These are phyloP conservation scores for Talaromyces amestolkiae DNA, from an alignment of 2,329 filamentous ascomycete genomes.

Conservation along the genomic window DNA sequence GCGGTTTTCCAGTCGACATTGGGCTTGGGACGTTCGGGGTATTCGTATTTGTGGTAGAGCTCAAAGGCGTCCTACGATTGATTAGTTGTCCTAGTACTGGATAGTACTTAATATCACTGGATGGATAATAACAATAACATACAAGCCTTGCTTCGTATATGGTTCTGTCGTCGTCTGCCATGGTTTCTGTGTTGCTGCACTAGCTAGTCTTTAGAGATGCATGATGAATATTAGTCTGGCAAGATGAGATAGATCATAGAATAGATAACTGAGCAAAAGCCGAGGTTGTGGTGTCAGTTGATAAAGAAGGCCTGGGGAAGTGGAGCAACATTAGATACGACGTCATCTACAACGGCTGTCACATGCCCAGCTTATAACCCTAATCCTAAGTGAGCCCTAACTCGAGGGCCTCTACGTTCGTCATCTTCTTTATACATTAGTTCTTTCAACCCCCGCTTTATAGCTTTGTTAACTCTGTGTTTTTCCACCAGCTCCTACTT, in stretches of 20 bases:
- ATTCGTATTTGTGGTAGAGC: constrained; percentile 40
- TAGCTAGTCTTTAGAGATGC: not conserved
- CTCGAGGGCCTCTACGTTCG: no score
- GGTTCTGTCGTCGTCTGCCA: constrained; percentile 17
- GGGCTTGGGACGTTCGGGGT: constrained; percentile 25
- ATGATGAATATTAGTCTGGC: not conserved
- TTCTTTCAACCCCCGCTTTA: no score
- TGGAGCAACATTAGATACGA: not conserved
- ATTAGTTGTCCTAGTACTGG: not conserved
- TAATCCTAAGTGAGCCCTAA: not conserved
- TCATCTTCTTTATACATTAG: no score
- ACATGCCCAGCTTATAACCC: not conserved
- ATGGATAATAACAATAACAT: not conserved
- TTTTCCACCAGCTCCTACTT: no score
- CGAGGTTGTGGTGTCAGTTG: constrained; percentile 14
- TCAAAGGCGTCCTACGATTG: constrained; percentile 21
- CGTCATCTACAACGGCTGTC: constrained; percentile 5
- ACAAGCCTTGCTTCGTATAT: constrained; percentile 17
- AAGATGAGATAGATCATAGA: not conserved
- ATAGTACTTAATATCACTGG: no score
- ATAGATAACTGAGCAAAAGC: not conserved
- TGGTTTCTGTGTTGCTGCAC: not conserved
- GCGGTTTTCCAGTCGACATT: constrained; percentile 33
- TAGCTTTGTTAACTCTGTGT: no score
- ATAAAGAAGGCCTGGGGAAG: not conserved